A percentile compares a stretch with the other conserved stretches of the same genome.
phyloP scores from a whole-genome alignment of 1,139 yeast species.

The Yamadazyma taylorii region DNA sequence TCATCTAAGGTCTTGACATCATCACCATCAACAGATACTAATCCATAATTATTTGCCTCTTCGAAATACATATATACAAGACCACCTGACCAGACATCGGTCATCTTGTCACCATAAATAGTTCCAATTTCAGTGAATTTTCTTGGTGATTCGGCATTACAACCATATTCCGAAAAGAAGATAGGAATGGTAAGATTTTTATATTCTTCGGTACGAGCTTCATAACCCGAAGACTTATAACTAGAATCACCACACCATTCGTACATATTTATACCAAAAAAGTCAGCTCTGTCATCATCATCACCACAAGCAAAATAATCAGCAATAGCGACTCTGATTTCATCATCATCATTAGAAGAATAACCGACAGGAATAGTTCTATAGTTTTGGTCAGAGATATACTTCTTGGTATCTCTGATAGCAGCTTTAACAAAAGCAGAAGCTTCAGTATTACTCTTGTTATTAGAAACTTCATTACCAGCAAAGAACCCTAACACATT shows the following conservation, averaged over 20 bases:
- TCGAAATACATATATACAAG: conserved; percentile 86
- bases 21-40: conserved; percentile 53
- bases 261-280: conserved; percentile 88
- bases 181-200: conserved; percentile 71
- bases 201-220: conserved; percentile 57
- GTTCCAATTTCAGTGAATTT: conserved; percentile 65
- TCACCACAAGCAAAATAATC: conserved; percentile 79
- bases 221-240: conserved; percentile 72
- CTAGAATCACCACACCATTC: conserved; percentile 85
- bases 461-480: conserved; percentile 83
- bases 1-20: conserved; percentile 41
- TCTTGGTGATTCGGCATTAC: conserved; percentile 65
- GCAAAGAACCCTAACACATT: conserved; percentile 89
- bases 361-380: conserved; percentile 89
- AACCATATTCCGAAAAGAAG: conserved; percentile 85
- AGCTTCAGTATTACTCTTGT: conserved; percentile 49
- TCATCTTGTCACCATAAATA: conserved; percentile 39
- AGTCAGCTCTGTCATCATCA: conserved; percentile 71
- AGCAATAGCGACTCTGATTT: conserved; percentile 72
- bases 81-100: conserved; percentile 87
- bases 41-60: conserved; percentile 79
- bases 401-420: conserved; percentile 85
- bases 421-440: conserved; percentile 91
- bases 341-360: conserved; percentile 83
- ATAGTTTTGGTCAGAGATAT: conserved; percentile 65